Conservation (phyloP, 2,329 filamentous ascomycete species). For the Acephala macrosclerotiorum region DNA sequence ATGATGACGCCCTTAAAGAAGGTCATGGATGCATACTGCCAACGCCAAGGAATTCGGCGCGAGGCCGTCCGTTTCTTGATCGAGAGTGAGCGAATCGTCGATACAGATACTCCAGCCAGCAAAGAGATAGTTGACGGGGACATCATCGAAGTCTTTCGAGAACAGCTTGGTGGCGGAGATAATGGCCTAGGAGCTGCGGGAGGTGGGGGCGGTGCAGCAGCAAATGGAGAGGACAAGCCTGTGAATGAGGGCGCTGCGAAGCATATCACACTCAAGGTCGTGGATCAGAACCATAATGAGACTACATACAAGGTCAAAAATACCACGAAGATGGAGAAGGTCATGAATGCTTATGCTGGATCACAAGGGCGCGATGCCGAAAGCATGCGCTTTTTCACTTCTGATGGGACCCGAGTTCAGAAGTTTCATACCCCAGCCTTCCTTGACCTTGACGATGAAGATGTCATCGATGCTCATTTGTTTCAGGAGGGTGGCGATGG, state of each 20-base stretch:
- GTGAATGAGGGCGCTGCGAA: conserved; percentile 5
- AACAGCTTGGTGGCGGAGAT: conserved; percentile 13
- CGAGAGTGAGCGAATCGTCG: conserved; percentile 15
- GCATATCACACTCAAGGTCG: conserved; percentile 19
- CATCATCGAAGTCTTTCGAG: conserved; percentile 14
- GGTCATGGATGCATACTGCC: conserved; percentile 24
- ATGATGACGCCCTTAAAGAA: conserved; percentile 10
- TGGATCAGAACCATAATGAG: conserved; percentile 13
- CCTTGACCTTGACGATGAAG: too few species aligned
- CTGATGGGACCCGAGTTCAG: too few species aligned
- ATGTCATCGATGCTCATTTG: too few species aligned
- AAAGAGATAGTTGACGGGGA: conserved; percentile 21
- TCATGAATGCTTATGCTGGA: conserved; percentile 23
- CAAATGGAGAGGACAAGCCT: not conserved
- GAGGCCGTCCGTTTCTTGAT: conserved; percentile 18
- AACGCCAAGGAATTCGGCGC: conserved; percentile 9
- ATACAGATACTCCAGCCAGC: conserved; percentile 15
- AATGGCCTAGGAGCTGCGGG: not conserved
- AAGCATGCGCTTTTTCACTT: too few species aligned
- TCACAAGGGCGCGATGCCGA: too few species aligned
- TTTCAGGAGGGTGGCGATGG: too few species aligned
- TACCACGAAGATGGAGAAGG: conserved; percentile 16
- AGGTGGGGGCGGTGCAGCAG: not conserved
- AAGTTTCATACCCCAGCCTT: too few species aligned
- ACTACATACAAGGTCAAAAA: conserved; percentile 21